These are phyloP conservation scores for Pichia eremophila DNA, from an alignment of 805 yeast genomes.

Conservation along the genomic window DNA sequence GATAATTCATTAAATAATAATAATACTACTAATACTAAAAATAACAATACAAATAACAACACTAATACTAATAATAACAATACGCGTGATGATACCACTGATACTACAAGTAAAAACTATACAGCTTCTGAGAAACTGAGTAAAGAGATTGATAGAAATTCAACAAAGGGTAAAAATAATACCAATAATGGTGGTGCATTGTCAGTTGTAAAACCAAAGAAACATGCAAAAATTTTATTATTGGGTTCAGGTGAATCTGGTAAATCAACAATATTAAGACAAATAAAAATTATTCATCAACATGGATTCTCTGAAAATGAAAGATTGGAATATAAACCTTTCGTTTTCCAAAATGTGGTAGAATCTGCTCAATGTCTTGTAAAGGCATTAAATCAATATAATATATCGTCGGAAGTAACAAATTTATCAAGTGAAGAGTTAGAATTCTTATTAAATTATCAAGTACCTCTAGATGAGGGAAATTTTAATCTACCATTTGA, in stretches of 20 bases:
- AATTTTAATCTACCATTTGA: constrained; percentile 37
- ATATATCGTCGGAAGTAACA: constrained; percentile 28
- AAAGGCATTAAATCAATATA: constrained; percentile 51
- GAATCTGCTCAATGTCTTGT: constrained; percentile 69
- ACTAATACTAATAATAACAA: no score
- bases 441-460: constrained; percentile 36
- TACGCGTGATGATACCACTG: no score
- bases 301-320: constrained; percentile 67
- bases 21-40: no score
- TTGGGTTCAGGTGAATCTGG: constrained; percentile 87
- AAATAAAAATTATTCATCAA: constrained; percentile 70
- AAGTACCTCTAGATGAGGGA: constrained; percentile 44
- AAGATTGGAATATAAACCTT: constrained; percentile 61
- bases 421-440: constrained; percentile 29
- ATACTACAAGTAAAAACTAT: no score
- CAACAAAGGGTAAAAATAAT: neutral
- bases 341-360: constrained; percentile 66
- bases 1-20: no score
- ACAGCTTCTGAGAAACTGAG: no score
- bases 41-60: no score
- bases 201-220: constrained; percentile 10
- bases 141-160: neutral
- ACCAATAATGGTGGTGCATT: neutral
- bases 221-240: constrained; percentile 63
- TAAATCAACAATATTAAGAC: constrained; percentile 72